These are phyloP conservation scores for Malus hybrid DNA, from an alignment of 331 rosid genomes.

Conservation along the genomic window DNA sequence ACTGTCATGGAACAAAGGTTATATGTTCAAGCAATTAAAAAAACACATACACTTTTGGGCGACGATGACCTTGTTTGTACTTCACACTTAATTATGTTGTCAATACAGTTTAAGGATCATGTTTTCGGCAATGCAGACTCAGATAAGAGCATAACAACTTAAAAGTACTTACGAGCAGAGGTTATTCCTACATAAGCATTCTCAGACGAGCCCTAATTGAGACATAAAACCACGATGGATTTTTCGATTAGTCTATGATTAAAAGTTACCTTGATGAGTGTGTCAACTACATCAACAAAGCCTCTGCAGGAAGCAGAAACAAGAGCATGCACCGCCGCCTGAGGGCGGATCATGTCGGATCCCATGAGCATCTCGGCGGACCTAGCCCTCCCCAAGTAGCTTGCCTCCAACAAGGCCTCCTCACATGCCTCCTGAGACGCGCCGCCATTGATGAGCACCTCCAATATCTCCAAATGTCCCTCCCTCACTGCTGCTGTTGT, in stretches of 20 bases:
- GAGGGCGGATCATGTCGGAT: no score
- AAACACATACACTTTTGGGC: no score
- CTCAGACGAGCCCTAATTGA: no score
- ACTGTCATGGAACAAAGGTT: no score
- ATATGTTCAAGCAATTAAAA: not conserved
- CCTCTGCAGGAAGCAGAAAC: slow-evolving; percentile 59
- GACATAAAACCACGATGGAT: no score
- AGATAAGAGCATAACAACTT: no score
- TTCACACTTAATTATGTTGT: not conserved
- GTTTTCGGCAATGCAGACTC: no score
- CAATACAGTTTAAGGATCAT: no score
- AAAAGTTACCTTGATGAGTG: slow-evolving; percentile 44
- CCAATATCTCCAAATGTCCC: slow-evolving; percentile 36
- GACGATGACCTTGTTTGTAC: not conserved
- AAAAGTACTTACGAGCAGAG: no score
- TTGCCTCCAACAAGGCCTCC: slow-evolving; percentile 63
- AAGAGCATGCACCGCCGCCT: not conserved
- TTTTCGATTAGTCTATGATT: not conserved
- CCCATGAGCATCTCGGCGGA: no score
- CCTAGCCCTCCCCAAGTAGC: slow-evolving; percentile 3
- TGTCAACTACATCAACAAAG: slow-evolving; percentile 37
- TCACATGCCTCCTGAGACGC: slow-evolving; percentile 62
- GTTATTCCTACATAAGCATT: no score
- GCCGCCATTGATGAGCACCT: slow-evolving; percentile 40
- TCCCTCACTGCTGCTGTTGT: slow-evolving; percentile 45